Evolutionary conservation across 2,329 filamentous ascomycete genomes (phyloP).

Genomic region (Aspergillus puulaauensis): DNA sequence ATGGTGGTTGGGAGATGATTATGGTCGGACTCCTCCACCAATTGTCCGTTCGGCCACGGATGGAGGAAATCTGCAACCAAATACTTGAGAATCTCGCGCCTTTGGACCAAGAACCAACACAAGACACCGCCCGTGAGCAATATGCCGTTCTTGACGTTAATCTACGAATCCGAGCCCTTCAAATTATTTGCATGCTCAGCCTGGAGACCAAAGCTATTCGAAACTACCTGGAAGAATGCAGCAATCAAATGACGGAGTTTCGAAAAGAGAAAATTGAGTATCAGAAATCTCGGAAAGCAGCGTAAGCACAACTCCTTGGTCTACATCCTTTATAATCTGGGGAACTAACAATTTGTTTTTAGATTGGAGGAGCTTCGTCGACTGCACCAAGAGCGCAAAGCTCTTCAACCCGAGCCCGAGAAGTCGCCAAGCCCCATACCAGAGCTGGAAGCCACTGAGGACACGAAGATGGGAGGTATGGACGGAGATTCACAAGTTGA

Average conservation of each 20-base stretch:
- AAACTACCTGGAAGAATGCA: slow-evolving; percentile 86
- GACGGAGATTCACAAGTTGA: slow-evolving; percentile 69
- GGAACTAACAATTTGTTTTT: not conserved
- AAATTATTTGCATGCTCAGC: slow-evolving; percentile 83
- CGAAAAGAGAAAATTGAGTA: slow-evolving; percentile 94
- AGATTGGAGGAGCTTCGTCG: slow-evolving; percentile 47
- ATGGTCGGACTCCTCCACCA: slow-evolving; percentile 84
- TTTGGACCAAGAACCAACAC: slow-evolving; percentile 69
- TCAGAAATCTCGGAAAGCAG: slow-evolving; percentile 71
- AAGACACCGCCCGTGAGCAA: slow-evolving; percentile 69
- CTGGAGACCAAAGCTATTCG: slow-evolving; percentile 83
- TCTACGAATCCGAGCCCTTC: slow-evolving; percentile 72
- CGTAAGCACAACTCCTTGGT: slow-evolving; percentile 44
- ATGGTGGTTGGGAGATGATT: slow-evolving; percentile 90
- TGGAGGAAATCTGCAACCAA: slow-evolving; percentile 72
- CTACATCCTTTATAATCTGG: not conserved
- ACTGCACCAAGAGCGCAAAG: slow-evolving; percentile 48
- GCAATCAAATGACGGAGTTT: slow-evolving; percentile 89
- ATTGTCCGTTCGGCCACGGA: slow-evolving; percentile 71
- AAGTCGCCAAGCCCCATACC: slow-evolving; percentile 45
- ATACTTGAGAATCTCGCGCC: slow-evolving; percentile 81
- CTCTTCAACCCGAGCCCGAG: slow-evolving; percentile 47
- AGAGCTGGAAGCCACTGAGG: slow-evolving; percentile 40
- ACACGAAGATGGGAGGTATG: slow-evolving; percentile 38
- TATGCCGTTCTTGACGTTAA: slow-evolving; percentile 82